Evolutionary conservation across 768 basidiomycete species (phyloP).

Genomic region (Russula ochroleuca): DNA sequence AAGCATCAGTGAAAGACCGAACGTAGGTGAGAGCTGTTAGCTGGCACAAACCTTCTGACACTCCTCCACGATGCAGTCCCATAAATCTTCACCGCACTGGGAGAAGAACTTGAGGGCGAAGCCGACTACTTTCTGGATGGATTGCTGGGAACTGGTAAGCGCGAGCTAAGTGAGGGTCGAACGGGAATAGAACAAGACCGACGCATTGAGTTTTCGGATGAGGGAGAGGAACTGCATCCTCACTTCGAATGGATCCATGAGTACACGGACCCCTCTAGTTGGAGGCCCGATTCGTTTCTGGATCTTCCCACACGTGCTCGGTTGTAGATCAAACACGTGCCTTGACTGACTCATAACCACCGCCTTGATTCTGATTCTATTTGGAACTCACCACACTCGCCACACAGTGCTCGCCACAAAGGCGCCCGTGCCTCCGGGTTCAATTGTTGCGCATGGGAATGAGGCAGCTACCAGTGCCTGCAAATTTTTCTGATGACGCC

Average conservation of each 20-base stretch:
- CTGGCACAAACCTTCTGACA: constrained; percentile 65
- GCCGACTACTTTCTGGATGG: constrained; percentile 81
- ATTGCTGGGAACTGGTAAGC: constrained; percentile 66
- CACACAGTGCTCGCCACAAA: neutral
- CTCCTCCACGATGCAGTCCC: constrained; percentile 91
- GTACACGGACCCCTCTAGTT: neutral
- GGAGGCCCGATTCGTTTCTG: too few species aligned
- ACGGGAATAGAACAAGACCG: constrained; percentile 31
- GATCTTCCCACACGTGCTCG: too few species aligned
- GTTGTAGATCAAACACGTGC: neutral
- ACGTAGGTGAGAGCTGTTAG: constrained; percentile 5
- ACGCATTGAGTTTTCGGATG: constrained; percentile 64
- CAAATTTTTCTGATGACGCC: neutral
- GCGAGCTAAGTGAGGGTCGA: constrained; percentile 28
- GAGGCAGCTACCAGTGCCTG: neutral
- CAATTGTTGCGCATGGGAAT: neutral
- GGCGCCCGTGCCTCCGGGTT: neutral
- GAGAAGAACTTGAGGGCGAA: constrained; percentile 83
- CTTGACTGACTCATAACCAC: too few species aligned
- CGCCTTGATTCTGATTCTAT: too few species aligned
- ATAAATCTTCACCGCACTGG: constrained; percentile 84
- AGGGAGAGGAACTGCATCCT: constrained; percentile 67
- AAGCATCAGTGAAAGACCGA: neutral
- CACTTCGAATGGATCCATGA: constrained; percentile 65
- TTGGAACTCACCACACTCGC: too few species aligned